A percentile compares a stretch with the other conserved stretches of the same genome.
Conservation (phyloP, 495 filamentous ascomycete genomes). For the Opeltia flavorubescens region DNA sequence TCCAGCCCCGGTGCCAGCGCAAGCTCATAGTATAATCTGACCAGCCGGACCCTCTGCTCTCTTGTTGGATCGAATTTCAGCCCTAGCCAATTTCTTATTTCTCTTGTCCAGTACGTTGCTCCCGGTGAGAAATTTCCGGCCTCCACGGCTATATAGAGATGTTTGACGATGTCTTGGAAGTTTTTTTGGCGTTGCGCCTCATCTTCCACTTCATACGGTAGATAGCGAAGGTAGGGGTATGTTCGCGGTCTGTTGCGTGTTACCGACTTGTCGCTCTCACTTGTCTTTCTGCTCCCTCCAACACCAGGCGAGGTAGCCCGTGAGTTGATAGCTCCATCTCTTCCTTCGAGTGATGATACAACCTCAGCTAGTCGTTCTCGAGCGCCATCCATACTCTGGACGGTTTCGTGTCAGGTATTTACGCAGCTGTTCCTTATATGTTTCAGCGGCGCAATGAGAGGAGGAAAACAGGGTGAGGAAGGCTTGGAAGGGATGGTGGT, state of each 20-base stretch:
- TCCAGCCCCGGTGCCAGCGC: slow-evolving; percentile 84
- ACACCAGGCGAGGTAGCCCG: slow-evolving; percentile 54
- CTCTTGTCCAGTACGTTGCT: slow-evolving; percentile 91
- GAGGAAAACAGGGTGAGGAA: too few species aligned
- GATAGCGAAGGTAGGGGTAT: slow-evolving; percentile 76
- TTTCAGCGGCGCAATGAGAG: too few species aligned
- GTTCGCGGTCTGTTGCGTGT: slow-evolving; percentile 72
- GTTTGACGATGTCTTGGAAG: slow-evolving; percentile 72
- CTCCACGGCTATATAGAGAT: slow-evolving; percentile 80
- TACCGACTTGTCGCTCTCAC: slow-evolving; percentile 34
- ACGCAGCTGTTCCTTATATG: too few species aligned
- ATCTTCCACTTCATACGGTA: slow-evolving; percentile 78
- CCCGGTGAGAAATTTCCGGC: slow-evolving; percentile 90
- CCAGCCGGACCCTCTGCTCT: slow-evolving; percentile 66
- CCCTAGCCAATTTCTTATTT: slow-evolving; percentile 86
- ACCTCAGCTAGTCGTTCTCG: slow-evolving; percentile 11
- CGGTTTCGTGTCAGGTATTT: too few species aligned
- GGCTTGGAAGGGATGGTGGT: too few species aligned
- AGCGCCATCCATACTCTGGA: slow-evolving; percentile 9
- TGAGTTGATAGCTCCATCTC: slow-evolving; percentile 38
- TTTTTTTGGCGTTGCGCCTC: slow-evolving; percentile 56
- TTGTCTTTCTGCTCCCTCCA: slow-evolving; percentile 36
- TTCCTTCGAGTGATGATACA: slow-evolving; percentile 23
- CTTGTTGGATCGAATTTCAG: slow-evolving; percentile 93
- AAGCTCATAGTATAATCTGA: slow-evolving; percentile 88